A percentile compares a stretch with the other conserved stretches of the same genome.
Conservation (phyloP, 2,329 filamentous ascomycete genomes). For the Verticillium nonalfalfae region DNA sequence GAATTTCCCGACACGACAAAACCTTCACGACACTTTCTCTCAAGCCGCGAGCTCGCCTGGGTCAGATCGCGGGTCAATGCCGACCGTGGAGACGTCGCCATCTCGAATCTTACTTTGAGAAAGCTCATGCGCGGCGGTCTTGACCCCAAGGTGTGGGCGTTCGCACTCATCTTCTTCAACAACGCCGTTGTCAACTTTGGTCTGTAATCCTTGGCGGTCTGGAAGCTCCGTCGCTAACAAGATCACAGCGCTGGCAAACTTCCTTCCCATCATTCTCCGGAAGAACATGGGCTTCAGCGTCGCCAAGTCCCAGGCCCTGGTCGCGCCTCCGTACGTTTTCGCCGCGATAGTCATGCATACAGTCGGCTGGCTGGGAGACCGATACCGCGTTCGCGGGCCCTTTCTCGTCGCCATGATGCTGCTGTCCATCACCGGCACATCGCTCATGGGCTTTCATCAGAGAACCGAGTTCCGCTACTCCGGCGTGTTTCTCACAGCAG, state of each 20-base stretch:
- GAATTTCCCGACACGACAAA: conserved; percentile 56
- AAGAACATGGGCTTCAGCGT: conserved; percentile 57
- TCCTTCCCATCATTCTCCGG: conserved; percentile 68
- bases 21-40: conserved; percentile 46
- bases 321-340: conserved; percentile 63
- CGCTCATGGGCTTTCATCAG: conserved; percentile 63
- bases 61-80: conserved; percentile 45
- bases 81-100: conserved; percentile 51
- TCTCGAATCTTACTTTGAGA: conserved; percentile 42
- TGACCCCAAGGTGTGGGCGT: conserved; percentile 57
- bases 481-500: conserved; percentile 67
- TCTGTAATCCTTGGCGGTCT: not conserved
- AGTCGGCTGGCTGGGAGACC: conserved; percentile 60
- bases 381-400: conserved; percentile 58
- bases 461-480: conserved; percentile 58
- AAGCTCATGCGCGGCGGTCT: conserved; percentile 38
- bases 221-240: not conserved
- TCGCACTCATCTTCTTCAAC: conserved; percentile 55
- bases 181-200: conserved; percentile 52
- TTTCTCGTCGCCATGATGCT: conserved; percentile 61
- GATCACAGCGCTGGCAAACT: conserved; percentile 68
- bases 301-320: conserved; percentile 60
- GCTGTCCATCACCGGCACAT: conserved; percentile 60
- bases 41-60: conserved; percentile 41
- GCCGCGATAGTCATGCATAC: conserved; percentile 56